Base-by-base conservation (phyloP, 2,329 filamentous ascomycete species). In the Colletotrichum paranaense region DNA sequence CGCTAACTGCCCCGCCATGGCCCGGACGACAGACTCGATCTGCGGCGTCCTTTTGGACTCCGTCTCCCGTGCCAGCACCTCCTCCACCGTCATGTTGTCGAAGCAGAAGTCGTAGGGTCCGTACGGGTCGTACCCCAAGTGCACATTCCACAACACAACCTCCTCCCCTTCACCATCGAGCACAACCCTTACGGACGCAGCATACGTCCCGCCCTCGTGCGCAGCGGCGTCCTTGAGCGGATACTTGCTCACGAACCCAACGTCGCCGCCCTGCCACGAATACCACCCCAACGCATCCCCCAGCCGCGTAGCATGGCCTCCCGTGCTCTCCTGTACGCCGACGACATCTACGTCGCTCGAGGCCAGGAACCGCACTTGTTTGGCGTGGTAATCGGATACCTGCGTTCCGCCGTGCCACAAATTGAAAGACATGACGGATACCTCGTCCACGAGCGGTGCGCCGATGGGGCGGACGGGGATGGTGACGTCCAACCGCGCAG, bases 101-200 rank as follows among this genome's bases (percentile, higher is more conserved):
- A 81, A 85, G 79, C 84, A 86, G 69, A 84, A 83, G 60, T 84
- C 84, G 72, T 86, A 85, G 0, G 84, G 84, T 0, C 84, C 84
- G 57, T 86, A 86, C 0, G 84, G 84, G 26, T 77, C 76, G 55
- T 80, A 81, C 2, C 80, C 82, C 7, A 85, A 71, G 63, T 85
- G 84, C 53, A 78, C 78, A 30, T 79, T 80, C 77, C 80, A 84
- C 58, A 84, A 76, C 70, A 82, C 81, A 62, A 84, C 75, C 38
- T 82, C 77, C 26, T 77, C 76, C 5, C 72, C 72, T 0, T 76
- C 66, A 7, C 79, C 81, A 67, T 84, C 82, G 16, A 85, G 78
- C 30, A 78, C 77, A 55, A 86, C 78, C 22, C 77, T 80, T 5
- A 82, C 81, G 30, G 79, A 80, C 3, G 79, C 80, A 22, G 79